Percentiles rank a stretch among this genome's conserved stretches.
Conservation (phyloP, 108 stramenopile species). For the Pelagomonas calceolata region DNA sequence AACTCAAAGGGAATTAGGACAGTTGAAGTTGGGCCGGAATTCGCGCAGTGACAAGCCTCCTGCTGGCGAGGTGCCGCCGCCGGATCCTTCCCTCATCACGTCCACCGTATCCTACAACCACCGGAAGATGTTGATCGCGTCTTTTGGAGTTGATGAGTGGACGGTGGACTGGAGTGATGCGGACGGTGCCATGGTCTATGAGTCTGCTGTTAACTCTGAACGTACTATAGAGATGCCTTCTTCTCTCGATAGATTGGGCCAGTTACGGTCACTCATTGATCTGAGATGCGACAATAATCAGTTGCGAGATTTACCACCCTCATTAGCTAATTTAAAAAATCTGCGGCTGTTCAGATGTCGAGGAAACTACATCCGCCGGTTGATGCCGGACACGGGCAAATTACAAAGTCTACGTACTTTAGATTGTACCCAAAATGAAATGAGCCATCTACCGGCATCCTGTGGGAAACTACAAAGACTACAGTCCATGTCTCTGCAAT, state of each 20-base stretch:
- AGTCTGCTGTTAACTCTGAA: background rate
- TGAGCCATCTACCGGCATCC: background rate
- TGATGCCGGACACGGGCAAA: background rate
- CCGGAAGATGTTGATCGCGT: too few relatives aligned
- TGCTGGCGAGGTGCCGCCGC: too few relatives aligned
- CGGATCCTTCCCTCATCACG: too few relatives aligned
- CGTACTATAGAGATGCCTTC: background rate
- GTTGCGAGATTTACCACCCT: background rate
- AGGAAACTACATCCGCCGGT: conserved; percentile 3
- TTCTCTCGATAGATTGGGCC: conserved; percentile 11
- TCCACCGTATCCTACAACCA: too few relatives aligned
- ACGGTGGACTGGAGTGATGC: background rate
- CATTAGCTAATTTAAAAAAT: background rate
- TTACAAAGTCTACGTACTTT: background rate
- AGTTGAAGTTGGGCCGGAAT: too few relatives aligned
- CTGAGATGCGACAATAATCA: conserved; percentile 3
- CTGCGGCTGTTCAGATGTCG: background rate
- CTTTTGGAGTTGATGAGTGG: background rate
- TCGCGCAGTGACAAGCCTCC: too few relatives aligned
- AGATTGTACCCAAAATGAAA: background rate
- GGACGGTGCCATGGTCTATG: background rate
- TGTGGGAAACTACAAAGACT: background rate
- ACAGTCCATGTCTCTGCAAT: background rate
- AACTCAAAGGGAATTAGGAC: background rate
- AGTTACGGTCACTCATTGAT: background rate